phyloP scores from a whole-genome alignment of 2,329 filamentous ascomycete genomes.

The Chaetomium strumarium region DNA sequence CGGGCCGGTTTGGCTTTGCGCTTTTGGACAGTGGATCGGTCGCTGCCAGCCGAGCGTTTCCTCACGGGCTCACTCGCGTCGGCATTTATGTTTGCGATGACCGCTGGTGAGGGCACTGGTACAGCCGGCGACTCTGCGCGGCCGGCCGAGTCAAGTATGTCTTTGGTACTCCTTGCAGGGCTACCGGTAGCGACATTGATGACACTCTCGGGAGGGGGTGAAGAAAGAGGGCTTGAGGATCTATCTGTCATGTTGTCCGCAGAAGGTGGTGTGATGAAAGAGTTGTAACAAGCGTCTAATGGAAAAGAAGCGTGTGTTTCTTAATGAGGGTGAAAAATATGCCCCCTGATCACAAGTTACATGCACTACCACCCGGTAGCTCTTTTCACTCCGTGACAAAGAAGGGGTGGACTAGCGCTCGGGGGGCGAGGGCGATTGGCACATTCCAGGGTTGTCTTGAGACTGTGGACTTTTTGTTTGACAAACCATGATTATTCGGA shows the following conservation, averaged over 20 bases:
- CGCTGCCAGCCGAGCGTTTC: background rate
- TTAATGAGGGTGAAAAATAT: background rate
- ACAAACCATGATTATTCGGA: too few relatives aligned
- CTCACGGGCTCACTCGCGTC: background rate
- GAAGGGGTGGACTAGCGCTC: too few relatives aligned
- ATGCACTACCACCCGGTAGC: too few relatives aligned
- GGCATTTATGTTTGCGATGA: background rate
- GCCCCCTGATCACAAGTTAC: too few relatives aligned
- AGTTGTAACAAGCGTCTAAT: background rate
- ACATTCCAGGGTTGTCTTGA: too few relatives aligned
- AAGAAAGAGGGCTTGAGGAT: conserved; percentile 9
- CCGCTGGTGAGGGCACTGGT: background rate
- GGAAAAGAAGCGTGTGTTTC: background rate
- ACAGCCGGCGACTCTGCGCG: background rate
- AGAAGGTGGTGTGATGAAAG: background rate
- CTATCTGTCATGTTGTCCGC: background rate
- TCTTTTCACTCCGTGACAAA: too few relatives aligned
- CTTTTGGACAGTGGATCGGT: conserved; percentile 6
- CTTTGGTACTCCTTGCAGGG: background rate
- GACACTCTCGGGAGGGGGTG: conserved; percentile 14
- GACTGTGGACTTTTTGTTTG: too few relatives aligned
- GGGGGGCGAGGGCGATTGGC: too few relatives aligned
- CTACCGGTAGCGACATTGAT: background rate
- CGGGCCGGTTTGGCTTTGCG: conserved; percentile 11
- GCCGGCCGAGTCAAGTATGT: background rate